Evolutionary conservation across 768 basidiomycete genomes (phyloP).

Genomic region (Mycena rebaudengoi): DNA sequence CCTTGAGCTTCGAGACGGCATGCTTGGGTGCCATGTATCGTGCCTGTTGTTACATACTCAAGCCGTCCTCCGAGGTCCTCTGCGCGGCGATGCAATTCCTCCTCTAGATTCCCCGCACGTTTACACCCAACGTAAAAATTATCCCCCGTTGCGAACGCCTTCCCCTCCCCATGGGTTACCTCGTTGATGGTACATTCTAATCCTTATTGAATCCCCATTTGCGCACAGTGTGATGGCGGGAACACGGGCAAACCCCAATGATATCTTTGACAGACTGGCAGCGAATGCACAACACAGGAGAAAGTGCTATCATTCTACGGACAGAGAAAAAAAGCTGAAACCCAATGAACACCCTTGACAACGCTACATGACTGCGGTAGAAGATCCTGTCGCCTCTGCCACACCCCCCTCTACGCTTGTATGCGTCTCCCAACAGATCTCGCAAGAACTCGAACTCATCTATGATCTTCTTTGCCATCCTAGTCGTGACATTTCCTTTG

Average conservation of each 20-base stretch:
- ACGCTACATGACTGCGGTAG: background rate
- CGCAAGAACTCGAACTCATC: constrained; percentile 4
- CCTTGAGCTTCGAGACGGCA: too few relatives aligned
- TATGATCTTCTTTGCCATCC: background rate
- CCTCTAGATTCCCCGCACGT: too few relatives aligned
- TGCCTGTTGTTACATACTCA: too few relatives aligned
- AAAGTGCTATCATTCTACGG: constrained; percentile 1
- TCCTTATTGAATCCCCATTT: background rate
- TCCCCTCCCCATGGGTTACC: too few relatives aligned
- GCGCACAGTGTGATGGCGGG: background rate
- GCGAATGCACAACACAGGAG: constrained; percentile 6
- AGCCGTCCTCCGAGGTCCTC: too few relatives aligned
- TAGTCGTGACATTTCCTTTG: constrained; percentile 8
- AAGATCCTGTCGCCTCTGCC: background rate
- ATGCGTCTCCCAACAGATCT: constrained; percentile 2
- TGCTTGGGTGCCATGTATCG: too few relatives aligned
- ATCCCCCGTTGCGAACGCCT: too few relatives aligned
- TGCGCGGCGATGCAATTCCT: too few relatives aligned
- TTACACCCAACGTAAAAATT: too few relatives aligned
- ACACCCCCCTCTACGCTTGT: constrained; percentile 1
- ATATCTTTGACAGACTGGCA: constrained; percentile 1
- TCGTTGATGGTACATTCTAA: too few relatives aligned
- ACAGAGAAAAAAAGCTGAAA: constrained; percentile 4
- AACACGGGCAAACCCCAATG: background rate
- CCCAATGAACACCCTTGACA: constrained; percentile 10